A percentile compares a stretch with the other conserved stretches of the same genome.
Conservation (phyloP, 768 basidiomycete species). For the Tephrocybe sp. region DNA sequence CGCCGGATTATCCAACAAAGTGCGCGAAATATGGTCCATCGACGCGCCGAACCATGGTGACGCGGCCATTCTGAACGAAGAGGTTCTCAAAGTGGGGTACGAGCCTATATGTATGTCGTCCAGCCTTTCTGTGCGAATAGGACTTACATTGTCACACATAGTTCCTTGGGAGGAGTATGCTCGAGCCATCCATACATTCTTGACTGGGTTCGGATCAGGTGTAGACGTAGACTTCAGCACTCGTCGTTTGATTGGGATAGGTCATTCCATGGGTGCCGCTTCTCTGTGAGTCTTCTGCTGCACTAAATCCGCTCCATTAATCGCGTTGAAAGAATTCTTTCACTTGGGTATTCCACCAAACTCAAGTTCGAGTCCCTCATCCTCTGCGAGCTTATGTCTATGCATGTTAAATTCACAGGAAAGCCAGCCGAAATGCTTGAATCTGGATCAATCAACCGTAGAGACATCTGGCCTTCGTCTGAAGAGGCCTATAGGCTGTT, state of each 20-base stretch:
- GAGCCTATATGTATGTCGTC: conserved; percentile 38
- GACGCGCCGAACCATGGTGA: conserved; percentile 60
- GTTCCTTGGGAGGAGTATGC: conserved; percentile 58
- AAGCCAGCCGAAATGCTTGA: conserved; percentile 23
- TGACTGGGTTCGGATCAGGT: conserved; percentile 47
- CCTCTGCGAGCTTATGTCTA: conserved; percentile 47
- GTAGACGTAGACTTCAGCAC: conserved; percentile 47
- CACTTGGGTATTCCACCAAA: conserved; percentile 39
- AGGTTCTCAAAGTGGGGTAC: conserved; percentile 39
- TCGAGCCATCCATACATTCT: conserved; percentile 44
- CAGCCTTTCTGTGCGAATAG: not conserved
- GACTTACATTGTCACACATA: conserved; percentile 16
- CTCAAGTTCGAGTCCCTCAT: conserved; percentile 39
- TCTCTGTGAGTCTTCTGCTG: conserved; percentile 35
- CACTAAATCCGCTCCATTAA: not conserved
- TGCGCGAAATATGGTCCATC: conserved; percentile 50
- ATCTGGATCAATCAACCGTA: conserved; percentile 34
- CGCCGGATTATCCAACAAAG: conserved; percentile 24
- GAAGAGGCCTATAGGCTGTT: conserved; percentile 45
- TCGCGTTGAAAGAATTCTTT: conserved; percentile 32
- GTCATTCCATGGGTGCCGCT: conserved; percentile 56
- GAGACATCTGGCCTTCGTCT: conserved; percentile 52
- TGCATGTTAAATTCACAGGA: conserved; percentile 16
- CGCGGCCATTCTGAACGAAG: conserved; percentile 47
- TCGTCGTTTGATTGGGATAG: conserved; percentile 50